A percentile compares a stretch with the other conserved stretches of the same genome.
Conservation (phyloP, 306 rosid species). For the Arachis stenosperma region DNA sequence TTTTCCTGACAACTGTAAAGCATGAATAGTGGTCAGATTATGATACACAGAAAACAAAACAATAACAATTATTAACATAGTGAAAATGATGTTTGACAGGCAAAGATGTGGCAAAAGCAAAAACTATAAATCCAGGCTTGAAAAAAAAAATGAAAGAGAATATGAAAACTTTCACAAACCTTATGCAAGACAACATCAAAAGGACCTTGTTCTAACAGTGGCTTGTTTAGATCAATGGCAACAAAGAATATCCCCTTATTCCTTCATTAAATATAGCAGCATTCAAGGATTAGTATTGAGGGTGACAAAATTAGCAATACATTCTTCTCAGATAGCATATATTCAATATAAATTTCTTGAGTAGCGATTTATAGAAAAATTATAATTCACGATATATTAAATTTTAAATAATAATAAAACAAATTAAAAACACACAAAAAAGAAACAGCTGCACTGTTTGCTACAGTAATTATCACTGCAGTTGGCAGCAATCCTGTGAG, state of each 20-base stretch:
- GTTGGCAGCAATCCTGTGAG: slow-evolving; percentile 27
- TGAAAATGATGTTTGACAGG: slow-evolving; percentile 1
- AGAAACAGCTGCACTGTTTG: slow-evolving; percentile 5
- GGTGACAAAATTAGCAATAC: neutral
- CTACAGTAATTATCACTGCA: neutral
- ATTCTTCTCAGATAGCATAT: neutral
- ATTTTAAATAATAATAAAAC: neutral
- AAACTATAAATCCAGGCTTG: neutral
- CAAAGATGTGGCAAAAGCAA: slow-evolving; percentile 12
- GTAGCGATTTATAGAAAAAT: slow-evolving; percentile 7
- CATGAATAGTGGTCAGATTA: slow-evolving; percentile 40
- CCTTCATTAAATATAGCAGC: slow-evolving; percentile 41
- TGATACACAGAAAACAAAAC: slow-evolving; percentile 27
- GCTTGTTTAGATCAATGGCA: slow-evolving; percentile 52
- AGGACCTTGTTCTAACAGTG: slow-evolving; percentile 57
- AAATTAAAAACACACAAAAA: neutral
- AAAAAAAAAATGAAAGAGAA: neutral
- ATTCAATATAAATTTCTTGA: neutral
- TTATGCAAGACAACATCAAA: slow-evolving; percentile 56
- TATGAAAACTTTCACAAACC: slow-evolving; percentile 42
- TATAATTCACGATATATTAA: neutral
- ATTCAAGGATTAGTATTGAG: slow-evolving; percentile 9
- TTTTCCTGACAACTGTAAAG: slow-evolving; percentile 51
- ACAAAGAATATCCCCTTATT: slow-evolving; percentile 54
- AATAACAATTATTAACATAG: slow-evolving; percentile 16